A percentile compares a stretch with the other conserved stretches of the same genome.
These are phyloP conservation scores for Blepharisma stoltei DNA, from an alignment of 73 alveolate genomes.

Conservation along the genomic window DNA sequence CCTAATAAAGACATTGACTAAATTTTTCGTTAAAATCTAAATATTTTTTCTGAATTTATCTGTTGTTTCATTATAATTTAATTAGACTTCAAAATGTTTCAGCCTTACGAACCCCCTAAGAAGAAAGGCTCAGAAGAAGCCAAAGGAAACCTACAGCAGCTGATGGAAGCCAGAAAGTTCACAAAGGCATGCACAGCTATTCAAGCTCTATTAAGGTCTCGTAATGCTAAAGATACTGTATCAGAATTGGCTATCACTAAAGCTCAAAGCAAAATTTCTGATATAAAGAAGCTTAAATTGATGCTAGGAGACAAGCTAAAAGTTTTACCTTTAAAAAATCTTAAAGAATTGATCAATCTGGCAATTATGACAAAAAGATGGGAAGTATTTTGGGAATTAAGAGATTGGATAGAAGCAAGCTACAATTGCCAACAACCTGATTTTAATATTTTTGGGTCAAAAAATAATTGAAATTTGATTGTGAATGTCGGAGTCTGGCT, in stretches of 20 bases:
- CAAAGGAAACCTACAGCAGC: background rate
- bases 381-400: background rate
- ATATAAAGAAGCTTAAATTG: background rate
- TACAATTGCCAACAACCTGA: background rate
- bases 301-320: slow-evolving; percentile 27
- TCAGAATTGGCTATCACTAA: no score
- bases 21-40: no score
- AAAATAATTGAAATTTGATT: background rate
- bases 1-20: no score
- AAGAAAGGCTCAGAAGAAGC: slow-evolving; percentile 29
- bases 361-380: background rate
- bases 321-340: background rate
- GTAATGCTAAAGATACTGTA: background rate
- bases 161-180: slow-evolving; percentile 4
- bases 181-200: background rate
- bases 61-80: no score
- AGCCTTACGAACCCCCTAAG: slow-evolving; percentile 5
- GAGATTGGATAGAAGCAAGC: slow-evolving; percentile 14
- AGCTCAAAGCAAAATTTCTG: slow-evolving; percentile 14
- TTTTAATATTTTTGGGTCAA: background rate
- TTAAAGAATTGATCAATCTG: background rate
- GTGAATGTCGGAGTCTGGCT: background rate
- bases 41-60: no score
- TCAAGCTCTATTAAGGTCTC: background rate
- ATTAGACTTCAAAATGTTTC: background rate